Evolutionary conservation across 1,284 basidiomycete genomes (phyloP).

Genomic region (Entoloma clypeatum): DNA sequence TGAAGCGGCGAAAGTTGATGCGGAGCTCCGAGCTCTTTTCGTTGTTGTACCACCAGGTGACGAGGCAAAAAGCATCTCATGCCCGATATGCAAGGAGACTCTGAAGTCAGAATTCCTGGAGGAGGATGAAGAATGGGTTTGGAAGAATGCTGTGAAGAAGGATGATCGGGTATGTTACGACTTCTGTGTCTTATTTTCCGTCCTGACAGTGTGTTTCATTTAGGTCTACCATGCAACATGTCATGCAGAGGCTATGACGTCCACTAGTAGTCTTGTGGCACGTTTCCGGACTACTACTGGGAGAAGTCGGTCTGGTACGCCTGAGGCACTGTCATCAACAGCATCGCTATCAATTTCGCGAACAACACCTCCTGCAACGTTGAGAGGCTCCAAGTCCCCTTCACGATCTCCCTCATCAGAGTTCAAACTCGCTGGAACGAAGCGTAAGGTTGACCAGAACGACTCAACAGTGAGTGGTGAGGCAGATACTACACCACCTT

Average conservation of each 20-base stretch:
- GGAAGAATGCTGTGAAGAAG: slow-evolving; percentile 85
- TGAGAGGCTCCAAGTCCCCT: slow-evolving; percentile 34
- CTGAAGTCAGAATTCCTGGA: slow-evolving; percentile 93
- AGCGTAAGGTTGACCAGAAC: slow-evolving; percentile 65
- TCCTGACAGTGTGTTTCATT: background rate
- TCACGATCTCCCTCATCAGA: slow-evolving; percentile 47
- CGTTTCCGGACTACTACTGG: slow-evolving; percentile 56
- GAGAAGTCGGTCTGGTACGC: slow-evolving; percentile 73
- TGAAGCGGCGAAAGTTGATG: slow-evolving; percentile 69
- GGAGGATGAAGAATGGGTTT: slow-evolving; percentile 99
- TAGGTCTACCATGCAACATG: slow-evolving; percentile 92
- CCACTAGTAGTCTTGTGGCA: slow-evolving; percentile 59
- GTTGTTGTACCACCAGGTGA: slow-evolving; percentile 87
- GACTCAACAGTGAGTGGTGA: slow-evolving; percentile 36
- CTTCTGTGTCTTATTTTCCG: slow-evolving; percentile 4
- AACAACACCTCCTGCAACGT: slow-evolving; percentile 43
- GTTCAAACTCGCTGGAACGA: slow-evolving; percentile 50
- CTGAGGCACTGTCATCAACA: slow-evolving; percentile 42
- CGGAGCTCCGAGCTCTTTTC: slow-evolving; percentile 72
- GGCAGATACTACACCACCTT: slow-evolving; percentile 47
- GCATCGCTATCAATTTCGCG: slow-evolving; percentile 23
- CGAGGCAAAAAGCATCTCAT: slow-evolving; percentile 76
- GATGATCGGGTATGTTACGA: slow-evolving; percentile 67
- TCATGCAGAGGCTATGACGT: slow-evolving; percentile 71
- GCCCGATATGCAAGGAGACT: slow-evolving; percentile 95